Base-by-base conservation (phyloP, 1,284 basidiomycete genomes). In the Sanguinoderma infundibulare region DNA sequence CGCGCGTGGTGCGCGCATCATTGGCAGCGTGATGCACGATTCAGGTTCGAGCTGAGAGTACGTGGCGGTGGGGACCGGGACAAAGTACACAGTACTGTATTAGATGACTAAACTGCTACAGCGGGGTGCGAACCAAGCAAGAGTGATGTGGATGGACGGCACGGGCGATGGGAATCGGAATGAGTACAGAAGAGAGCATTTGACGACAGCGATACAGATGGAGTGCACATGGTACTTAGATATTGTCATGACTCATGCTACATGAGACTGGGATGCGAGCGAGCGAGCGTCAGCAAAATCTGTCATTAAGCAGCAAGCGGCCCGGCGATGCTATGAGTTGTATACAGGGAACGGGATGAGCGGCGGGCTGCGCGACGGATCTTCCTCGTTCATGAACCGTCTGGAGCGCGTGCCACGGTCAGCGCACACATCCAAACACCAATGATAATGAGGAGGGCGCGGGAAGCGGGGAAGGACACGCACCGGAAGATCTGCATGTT, bases 341-440 rank as follows among this genome's bases (percentile, higher is more conserved):
- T 73, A 73, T 5, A 72, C 68, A 8, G 69, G 63, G 60, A 68
- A 71, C 7, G 68, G 63, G 50, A 73, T 67, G 35, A 92, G 79
- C 17, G 90, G 88, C 12, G 83, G 81, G 59, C 78, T 80, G 49
- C 73, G 76, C 8, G 73, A 75, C 6, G 84, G 81, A 59, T 80
- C 82, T 38, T 91, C 89, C 57, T 89, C 71, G 65, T 88, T 83
- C 8, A 83, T 78, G 66, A 89, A 84, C 54, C 77, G 75, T 69
- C 89, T 91, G 59, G n/a, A 35, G 47, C 60, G 26, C 46, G 17
- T 24, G 30, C 38, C 51, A 17, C 40, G 51, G 63, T 63, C 59
- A 65, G 61, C 53, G 30, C 42, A 46, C 24, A 15, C 42, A 46
- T 46, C 28, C 42, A 46, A 8, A 26, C 42, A 15, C 24, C 14